Evolutionary conservation across 176 grass and related monocot species (phyloP).

Genomic region (Raddia guianensis): DNA sequence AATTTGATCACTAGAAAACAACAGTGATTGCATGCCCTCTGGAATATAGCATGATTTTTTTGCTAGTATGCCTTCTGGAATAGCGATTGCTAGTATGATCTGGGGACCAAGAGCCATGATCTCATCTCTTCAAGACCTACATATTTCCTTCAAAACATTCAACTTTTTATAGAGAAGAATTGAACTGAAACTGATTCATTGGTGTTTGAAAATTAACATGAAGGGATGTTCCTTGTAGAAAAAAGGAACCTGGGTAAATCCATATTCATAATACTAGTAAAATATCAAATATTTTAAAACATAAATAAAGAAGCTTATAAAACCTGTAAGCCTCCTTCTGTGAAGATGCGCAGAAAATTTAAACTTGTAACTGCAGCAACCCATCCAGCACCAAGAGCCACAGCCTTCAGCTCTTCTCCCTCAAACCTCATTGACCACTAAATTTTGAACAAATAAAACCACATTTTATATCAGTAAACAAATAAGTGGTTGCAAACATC

Average conservation of each 20-base stretch:
- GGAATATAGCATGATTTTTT: neutral
- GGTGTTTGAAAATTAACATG: neutral
- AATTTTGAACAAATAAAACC: constrained; percentile 28
- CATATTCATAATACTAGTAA: neutral
- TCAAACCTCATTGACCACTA: constrained; percentile 99
- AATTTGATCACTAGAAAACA: neutral
- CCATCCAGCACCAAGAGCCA: constrained; percentile 81
- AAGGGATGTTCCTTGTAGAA: neutral
- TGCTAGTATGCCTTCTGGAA: neutral
- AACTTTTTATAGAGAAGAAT: neutral
- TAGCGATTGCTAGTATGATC: neutral
- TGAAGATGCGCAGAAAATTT: constrained; percentile 87
- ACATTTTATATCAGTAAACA: constrained; percentile 3
- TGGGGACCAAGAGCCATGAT: neutral
- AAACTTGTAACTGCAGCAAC: constrained; percentile 80
- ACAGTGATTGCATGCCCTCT: neutral
- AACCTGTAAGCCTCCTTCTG: constrained; percentile 89
- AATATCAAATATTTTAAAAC: neutral
- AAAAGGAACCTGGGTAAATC: neutral
- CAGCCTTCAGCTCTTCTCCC: constrained; percentile 84
- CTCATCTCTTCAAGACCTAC: neutral
- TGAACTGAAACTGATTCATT: constrained; percentile 13
- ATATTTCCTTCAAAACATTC: neutral
- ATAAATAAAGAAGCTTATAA: constrained; percentile 4
- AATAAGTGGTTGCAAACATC: neutral